A percentile compares a stretch with the other conserved stretches of the same genome.
phyloP scores from a whole-genome alignment of 495 filamentous ascomycete genomes.

The Neurospora sublineolata region DNA sequence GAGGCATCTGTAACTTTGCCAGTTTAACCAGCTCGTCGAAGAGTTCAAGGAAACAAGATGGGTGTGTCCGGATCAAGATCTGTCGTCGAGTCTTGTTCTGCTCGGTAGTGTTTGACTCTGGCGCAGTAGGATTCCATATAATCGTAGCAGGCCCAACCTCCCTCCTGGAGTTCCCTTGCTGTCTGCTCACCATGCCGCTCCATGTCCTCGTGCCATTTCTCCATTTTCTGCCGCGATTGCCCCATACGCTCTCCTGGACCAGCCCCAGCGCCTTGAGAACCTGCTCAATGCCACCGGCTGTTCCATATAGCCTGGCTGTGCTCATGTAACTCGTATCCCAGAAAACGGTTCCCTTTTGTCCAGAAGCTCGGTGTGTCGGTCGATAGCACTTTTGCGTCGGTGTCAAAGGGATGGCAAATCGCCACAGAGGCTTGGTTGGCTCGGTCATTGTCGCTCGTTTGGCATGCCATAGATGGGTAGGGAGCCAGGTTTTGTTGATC shows the following conservation, averaged over 20 bases:
- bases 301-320: constrained; percentile 69
- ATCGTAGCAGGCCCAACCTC: constrained; percentile 68
- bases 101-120: not conserved
- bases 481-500: constrained; percentile 81
- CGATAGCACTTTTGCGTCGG: constrained; percentile 84
- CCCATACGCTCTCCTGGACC: constrained; percentile 46
- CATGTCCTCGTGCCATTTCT: constrained; percentile 57
- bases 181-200: constrained; percentile 52
- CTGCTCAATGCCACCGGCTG: constrained; percentile 46
- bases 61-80: constrained; percentile 69
- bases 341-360: constrained; percentile 46
- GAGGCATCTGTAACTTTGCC: constrained; percentile 59
- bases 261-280: constrained; percentile 55
- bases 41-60: constrained; percentile 73
- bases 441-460: constrained; percentile 83
- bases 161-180: constrained; percentile 38
- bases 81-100: constrained; percentile 39
- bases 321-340: constrained; percentile 97
- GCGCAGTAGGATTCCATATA: constrained; percentile 48
- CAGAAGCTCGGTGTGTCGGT: constrained; percentile 69
- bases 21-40: constrained; percentile 67
- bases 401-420: constrained; percentile 73
- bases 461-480: constrained; percentile 87
- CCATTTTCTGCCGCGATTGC: constrained; percentile 59
- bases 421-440: constrained; percentile 69